These are phyloP conservation scores for Colletotrichum lupini DNA, from an alignment of 2,329 filamentous ascomycete species.

Conservation along the genomic window DNA sequence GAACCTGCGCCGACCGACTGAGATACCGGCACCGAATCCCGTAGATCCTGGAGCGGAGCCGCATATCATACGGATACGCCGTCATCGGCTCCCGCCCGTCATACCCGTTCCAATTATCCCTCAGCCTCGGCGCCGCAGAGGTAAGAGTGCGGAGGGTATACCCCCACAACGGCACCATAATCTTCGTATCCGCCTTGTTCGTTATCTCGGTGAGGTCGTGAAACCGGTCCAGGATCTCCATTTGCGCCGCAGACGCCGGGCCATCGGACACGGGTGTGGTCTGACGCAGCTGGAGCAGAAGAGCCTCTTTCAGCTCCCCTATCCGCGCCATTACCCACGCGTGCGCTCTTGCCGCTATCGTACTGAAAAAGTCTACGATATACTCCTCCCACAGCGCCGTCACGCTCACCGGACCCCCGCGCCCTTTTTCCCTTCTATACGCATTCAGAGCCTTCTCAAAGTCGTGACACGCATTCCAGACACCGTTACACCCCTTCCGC, in stretches of 20 bases:
- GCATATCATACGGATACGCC: constrained; percentile 9
- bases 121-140: background rate
- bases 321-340: constrained; percentile 9
- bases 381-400: constrained; percentile 27
- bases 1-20: background rate
- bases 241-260: background rate
- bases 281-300: background rate
- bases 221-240: constrained; percentile 16
- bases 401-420: background rate
- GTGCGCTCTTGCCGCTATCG: constrained; percentile 6
- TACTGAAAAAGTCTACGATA: constrained; percentile 9
- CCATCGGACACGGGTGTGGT: background rate
- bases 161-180: constrained; percentile 21
- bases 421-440: background rate
- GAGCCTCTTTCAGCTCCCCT: constrained; percentile 10
- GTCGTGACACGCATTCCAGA: constrained; percentile 6
- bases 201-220: constrained; percentile 19
- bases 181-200: constrained; percentile 15
- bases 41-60: constrained; percentile 1
- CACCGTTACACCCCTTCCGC: constrained; percentile 7
- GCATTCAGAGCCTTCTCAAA: constrained; percentile 15
- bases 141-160: background rate
- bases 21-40: background rate
- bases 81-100: background rate
- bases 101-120: constrained; percentile 7